Conservation (phyloP, 306 rosid genomes). For the Argentina anserina region DNA sequence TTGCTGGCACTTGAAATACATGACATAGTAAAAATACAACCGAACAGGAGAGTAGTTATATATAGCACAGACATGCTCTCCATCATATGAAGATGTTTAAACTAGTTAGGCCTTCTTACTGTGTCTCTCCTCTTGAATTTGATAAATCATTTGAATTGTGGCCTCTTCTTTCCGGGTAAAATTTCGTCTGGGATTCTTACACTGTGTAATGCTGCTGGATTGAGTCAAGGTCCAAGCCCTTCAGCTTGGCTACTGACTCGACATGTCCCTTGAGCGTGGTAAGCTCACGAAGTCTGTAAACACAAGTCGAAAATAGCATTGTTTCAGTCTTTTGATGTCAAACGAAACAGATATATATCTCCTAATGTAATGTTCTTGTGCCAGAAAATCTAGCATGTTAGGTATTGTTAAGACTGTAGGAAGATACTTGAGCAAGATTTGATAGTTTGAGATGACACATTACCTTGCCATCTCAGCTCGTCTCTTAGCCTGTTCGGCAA, state of each 20-base stretch:
- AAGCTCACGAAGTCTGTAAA: conserved; percentile 86
- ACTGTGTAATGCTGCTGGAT: conserved; percentile 97
- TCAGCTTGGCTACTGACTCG: conserved; percentile 96
- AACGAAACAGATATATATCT: neutral
- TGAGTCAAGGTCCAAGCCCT: conserved; percentile 87
- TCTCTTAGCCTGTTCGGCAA: conserved; percentile 97
- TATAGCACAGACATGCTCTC: conserved; percentile 38
- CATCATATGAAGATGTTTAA: conserved; percentile 19
- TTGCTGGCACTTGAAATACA: conserved; percentile 36
- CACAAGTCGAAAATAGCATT: neutral
- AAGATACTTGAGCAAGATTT: neutral
- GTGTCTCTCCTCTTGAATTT: conserved; percentile 17
- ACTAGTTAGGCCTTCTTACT: conserved; percentile 28
- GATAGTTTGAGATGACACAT: neutral
- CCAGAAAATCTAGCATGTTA: neutral
- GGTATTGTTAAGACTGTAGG: neutral
- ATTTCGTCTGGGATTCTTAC: conserved; percentile 35
- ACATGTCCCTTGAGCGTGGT: conserved; percentile 96
- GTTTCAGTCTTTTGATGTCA: neutral
- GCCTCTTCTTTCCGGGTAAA: conserved; percentile 21
- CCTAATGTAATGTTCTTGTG: neutral
- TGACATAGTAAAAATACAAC: conserved; percentile 22
- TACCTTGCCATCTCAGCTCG: conserved; percentile 99
- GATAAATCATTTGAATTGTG: conserved; percentile 19
- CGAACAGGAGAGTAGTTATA: conserved; percentile 29